These are phyloP conservation scores for Artemisia tridentata DNA, from an alignment of 129 eudicot genomes.

Conservation along the genomic window DNA sequence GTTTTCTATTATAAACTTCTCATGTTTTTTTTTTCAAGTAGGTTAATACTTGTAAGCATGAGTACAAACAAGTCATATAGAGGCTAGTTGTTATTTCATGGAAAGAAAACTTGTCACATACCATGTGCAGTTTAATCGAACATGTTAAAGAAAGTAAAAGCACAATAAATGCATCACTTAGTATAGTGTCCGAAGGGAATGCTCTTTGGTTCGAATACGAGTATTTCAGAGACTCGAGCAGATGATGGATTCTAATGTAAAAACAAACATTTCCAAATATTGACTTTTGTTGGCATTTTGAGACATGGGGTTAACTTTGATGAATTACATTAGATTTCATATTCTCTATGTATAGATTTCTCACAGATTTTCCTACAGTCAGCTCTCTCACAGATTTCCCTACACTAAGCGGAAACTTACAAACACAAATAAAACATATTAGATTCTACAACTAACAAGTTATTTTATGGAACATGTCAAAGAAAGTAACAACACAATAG, in stretches of 20 bases:
- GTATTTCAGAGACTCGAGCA: background rate
- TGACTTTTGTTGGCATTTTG: background rate
- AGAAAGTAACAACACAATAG: background rate
- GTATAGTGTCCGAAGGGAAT: background rate
- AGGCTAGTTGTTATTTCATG: no score
- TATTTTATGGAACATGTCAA: background rate
- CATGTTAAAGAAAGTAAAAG: no score
- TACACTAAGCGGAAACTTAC: background rate
- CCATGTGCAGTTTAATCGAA: no score
- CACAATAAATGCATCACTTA: no score
- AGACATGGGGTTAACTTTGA: background rate
- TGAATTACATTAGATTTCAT: background rate
- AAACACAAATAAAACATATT: background rate
- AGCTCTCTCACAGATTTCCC: background rate
- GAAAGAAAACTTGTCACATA: no score
- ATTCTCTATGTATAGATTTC: background rate
- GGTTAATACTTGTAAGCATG: background rate
- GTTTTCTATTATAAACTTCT: background rate
- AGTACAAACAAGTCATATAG: no score
- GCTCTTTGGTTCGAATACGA: background rate
- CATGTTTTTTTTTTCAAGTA: background rate
- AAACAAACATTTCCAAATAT: no score
- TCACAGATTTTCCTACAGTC: background rate
- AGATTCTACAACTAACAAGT: background rate
- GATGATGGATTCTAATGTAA: background rate